Conservation (phyloP, 108 stramenopile species). For the Bacterosira constricta region DNA sequence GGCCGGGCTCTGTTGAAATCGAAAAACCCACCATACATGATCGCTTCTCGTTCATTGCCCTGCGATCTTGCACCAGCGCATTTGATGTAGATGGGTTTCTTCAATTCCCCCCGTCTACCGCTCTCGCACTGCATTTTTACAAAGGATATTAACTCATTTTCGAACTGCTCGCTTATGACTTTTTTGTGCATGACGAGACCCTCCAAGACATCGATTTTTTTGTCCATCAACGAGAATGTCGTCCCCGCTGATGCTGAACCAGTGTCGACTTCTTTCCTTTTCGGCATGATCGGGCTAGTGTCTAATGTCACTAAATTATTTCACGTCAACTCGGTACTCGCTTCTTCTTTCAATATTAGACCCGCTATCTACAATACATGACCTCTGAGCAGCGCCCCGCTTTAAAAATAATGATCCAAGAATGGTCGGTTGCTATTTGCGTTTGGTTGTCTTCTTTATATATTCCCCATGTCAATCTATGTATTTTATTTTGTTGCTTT, state of each 20-base stretch:
- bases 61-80: slow-evolving; percentile 36
- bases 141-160: slow-evolving; percentile 21
- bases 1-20: slow-evolving; percentile 45
- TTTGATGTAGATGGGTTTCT: slow-evolving; percentile 46
- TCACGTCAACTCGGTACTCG: too few species aligned
- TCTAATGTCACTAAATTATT: not conserved
- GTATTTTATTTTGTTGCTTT: too few species aligned
- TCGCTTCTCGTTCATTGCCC: slow-evolving; percentile 43
- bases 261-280: not conserved
- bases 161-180: slow-evolving; percentile 30
- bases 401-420: too few species aligned
- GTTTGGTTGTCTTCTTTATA: too few species aligned
- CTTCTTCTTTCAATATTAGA: too few species aligned
- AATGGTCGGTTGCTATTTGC: too few species aligned
- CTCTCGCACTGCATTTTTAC: slow-evolving; percentile 28
- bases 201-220: slow-evolving; percentile 24
- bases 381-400: too few species aligned
- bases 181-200: slow-evolving; percentile 38
- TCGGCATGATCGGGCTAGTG: slow-evolving; percentile 8
- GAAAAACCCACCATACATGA: slow-evolving; percentile 47
- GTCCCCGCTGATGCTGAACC: not conserved
- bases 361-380: too few species aligned
- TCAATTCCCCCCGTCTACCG: slow-evolving; percentile 39
- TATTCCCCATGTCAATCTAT: too few species aligned
- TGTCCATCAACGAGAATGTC: slow-evolving; percentile 33